Evolutionary conservation across 2,329 filamentous ascomycete species (phyloP).

Genomic region (Cyclaneusma minus): DNA sequence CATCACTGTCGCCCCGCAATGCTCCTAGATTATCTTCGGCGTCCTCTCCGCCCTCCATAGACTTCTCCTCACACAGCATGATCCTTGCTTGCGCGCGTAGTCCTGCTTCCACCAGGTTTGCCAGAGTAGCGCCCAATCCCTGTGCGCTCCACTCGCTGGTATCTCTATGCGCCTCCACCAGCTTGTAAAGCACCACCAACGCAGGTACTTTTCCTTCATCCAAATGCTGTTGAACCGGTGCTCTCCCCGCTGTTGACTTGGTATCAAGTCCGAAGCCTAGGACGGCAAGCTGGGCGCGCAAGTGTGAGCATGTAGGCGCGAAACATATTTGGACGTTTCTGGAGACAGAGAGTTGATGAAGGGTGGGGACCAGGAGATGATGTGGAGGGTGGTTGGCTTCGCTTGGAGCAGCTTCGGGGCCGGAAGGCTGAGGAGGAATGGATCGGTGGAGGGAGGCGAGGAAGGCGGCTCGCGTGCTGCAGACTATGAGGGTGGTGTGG

Average conservation of each 20-base stretch:
- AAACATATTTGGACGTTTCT: conserved; percentile 57
- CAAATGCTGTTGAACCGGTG: conserved; percentile 4
- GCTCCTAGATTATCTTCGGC: conserved; percentile 21
- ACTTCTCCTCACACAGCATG: conserved; percentile 28
- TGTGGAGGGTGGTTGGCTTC: conserved; percentile 7
- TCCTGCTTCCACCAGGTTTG: conserved; percentile 46
- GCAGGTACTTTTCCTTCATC: conserved; percentile 18
- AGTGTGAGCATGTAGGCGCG: conserved; percentile 57
- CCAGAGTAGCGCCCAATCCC: conserved; percentile 47
- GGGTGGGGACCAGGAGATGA: conserved; percentile 43
- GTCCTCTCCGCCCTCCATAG: conserved; percentile 4
- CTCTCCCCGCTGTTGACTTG: conserved; percentile 22
- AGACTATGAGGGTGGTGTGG: conserved; percentile 56
- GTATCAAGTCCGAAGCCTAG: conserved; percentile 24
- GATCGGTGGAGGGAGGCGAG: conserved; percentile 39
- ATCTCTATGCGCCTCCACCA: conserved; percentile 47
- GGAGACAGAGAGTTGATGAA: conserved; percentile 54
- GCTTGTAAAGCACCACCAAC: conserved; percentile 46
- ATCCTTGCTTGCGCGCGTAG: conserved; percentile 26
- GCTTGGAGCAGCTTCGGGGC: conserved; percentile 6
- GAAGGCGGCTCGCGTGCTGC: conserved; percentile 49
- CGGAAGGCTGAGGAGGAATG: conserved; percentile 3
- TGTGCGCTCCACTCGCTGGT: conserved; percentile 65
- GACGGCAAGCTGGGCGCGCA: conserved; percentile 60
- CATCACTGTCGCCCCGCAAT: conserved; percentile 21